A percentile compares a stretch with the other conserved stretches of the same genome.
phyloP scores from a whole-genome alignment of 225 moss, liverwort and hornwort genomes.

The Straminergon stramineum region DNA sequence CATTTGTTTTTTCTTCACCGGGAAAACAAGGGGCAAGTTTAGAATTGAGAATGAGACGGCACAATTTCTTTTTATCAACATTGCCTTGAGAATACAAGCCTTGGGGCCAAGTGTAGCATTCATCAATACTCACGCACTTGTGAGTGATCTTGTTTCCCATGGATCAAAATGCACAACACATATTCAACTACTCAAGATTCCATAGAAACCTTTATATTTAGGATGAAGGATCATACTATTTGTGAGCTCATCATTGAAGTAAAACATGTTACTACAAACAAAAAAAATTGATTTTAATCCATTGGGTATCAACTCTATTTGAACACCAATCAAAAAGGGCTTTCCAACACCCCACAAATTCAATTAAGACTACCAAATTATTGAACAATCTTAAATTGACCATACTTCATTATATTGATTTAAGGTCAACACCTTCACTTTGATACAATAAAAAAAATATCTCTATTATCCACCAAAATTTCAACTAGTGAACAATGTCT shows the following conservation, averaged over 20 bases:
- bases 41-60: neutral
- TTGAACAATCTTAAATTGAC: neutral
- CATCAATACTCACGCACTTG: neutral
- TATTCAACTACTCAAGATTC: neutral
- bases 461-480: neutral
- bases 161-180: neutral
- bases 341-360: neutral
- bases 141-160: neutral
- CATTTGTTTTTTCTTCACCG: neutral
- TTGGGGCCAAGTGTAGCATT: neutral
- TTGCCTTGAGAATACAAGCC: neutral
- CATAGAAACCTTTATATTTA: neutral
- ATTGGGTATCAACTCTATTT: neutral
- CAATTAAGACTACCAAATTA: rapidly evolving
- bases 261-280: neutral
- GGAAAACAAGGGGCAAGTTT: neutral
- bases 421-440: neutral
- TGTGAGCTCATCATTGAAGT: neutral
- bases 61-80: neutral
- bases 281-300: neutral
- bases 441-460: neutral
- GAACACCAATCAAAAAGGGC: neutral
- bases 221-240: neutral
- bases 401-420: neutral
- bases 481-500: neutral